phyloP scores from a whole-genome alignment of 2,329 filamentous ascomycete species.

The Epichloe gansuensis region DNA sequence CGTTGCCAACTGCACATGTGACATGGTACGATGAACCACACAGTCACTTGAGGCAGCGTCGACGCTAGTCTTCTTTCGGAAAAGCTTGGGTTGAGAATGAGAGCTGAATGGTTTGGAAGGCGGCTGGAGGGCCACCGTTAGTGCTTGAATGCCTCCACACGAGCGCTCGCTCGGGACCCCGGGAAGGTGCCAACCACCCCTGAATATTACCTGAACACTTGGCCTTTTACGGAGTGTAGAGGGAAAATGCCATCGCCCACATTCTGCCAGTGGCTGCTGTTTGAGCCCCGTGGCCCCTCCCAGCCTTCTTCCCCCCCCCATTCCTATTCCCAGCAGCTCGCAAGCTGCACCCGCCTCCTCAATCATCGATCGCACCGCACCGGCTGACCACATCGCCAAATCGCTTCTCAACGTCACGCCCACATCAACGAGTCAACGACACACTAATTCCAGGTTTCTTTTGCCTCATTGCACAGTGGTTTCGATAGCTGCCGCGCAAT shows the following conservation, averaged over 20 bases:
- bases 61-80: too few species aligned
- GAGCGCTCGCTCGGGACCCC: neutral
- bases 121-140: neutral
- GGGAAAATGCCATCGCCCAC: neutral
- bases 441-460: neutral
- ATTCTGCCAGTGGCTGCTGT: neutral
- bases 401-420: neutral
- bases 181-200: constrained; percentile 1
- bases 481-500: neutral
- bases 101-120: neutral
- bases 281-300: neutral
- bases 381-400: constrained; percentile 2
- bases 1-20: neutral
- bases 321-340: neutral
- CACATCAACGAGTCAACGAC: neutral
- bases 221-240: neutral
- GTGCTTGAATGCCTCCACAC: neutral
- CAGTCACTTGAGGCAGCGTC: too few species aligned
- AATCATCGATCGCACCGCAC: neutral
- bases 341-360: neutral
- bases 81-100: too few species aligned
- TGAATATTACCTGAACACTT: neutral
- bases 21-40: neutral
- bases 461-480: neutral
- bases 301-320: constrained; percentile 1